Base-by-base conservation (phyloP, 257 asterid genomes). In the Penstemon barbatus region DNA sequence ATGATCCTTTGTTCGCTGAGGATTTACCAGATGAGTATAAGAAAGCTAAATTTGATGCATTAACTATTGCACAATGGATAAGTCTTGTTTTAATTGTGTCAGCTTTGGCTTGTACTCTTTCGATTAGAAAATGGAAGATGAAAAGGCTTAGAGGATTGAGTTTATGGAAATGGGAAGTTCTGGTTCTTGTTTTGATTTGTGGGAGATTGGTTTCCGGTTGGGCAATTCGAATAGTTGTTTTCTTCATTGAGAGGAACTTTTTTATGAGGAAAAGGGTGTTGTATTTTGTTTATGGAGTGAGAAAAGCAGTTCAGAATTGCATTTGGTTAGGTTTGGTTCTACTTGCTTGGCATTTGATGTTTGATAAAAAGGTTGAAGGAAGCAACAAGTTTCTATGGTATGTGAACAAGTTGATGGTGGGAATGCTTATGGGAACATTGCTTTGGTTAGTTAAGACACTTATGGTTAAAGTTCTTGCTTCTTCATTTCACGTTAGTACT, bases 401-500 rank as follows among this genome's bases (percentile, higher is more conserved):
- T 54, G 90, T 91, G 38, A 89, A 94, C 80, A 87, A 77, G 70
- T 1, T 89, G 50, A 77, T 94, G 93, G 79, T 89, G 10, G 89
- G 97, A 42, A 79, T 94, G 95, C 38, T 94, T 11, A 80, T 89
- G 1, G 96, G 96, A 8, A 79, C 92, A 4, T 48, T 82, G 65
- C 73, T 91, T 4, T 94, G 97, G 99, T 10, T 94, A 49, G 84
- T 81, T 33, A 94, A 94, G 87, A 94, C 99, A 0, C 88, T 94
- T 5, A 89, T 94, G 91, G 96, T 94, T 41, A 91, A 91, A 73
- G 95, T 94, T 11, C 86, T 91, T 0, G 97, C 99, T 0, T 90
- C 99, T 6, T 93, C 97, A 0, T 93, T 93, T 62, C 98, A 93
- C n/a, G 98, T 93, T 12, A 93, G 97, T 79, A 86, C 96, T 0